These are phyloP conservation scores for Diaporthe velutina DNA, from an alignment of 2,329 filamentous ascomycete species.

Conservation along the genomic window DNA sequence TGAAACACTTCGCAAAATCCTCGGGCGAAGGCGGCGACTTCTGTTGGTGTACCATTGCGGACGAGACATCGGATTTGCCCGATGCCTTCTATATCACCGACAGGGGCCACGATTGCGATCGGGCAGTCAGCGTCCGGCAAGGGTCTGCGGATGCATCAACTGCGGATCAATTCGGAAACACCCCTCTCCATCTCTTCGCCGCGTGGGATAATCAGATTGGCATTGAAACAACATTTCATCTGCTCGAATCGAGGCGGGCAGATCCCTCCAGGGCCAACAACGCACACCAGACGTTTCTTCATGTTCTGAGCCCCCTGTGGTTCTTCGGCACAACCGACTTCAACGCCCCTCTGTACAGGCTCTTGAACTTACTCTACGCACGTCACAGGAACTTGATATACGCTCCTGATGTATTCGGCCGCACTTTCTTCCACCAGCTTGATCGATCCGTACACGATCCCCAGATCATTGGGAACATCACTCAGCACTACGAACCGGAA, in stretches of 20 bases:
- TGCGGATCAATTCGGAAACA: slow-evolving; percentile 62
- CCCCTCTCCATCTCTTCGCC: slow-evolving; percentile 60
- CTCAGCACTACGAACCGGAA: slow-evolving; percentile 39
- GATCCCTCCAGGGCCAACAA: slow-evolving; percentile 54
- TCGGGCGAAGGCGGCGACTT: slow-evolving; percentile 37
- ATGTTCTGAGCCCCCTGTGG: slow-evolving; percentile 55
- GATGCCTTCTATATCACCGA: slow-evolving; percentile 46
- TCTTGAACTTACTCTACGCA: slow-evolving; percentile 51
- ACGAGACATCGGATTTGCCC: slow-evolving; percentile 41
- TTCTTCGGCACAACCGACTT: slow-evolving; percentile 45
- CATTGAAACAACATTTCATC: slow-evolving; percentile 43
- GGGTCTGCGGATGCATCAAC: slow-evolving; percentile 36
- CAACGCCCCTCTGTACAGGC: slow-evolving; percentile 44
- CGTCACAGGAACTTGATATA: slow-evolving; percentile 36
- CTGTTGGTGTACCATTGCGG: slow-evolving; percentile 51
- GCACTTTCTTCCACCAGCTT: slow-evolving; percentile 64
- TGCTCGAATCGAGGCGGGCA: slow-evolving; percentile 42
- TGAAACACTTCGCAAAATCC: slow-evolving; percentile 32
- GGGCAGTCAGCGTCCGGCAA: slow-evolving; percentile 42
- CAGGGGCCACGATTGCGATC: slow-evolving; percentile 46
- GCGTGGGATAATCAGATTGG: slow-evolving; percentile 47
- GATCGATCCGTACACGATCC: slow-evolving; percentile 42
- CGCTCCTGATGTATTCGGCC: slow-evolving; percentile 62
- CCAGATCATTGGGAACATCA: slow-evolving; percentile 48
- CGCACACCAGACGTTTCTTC: slow-evolving; percentile 63